Evolutionary conservation across 306 rosid genomes (phyloP), one percentile per base, ranked within the genome.

Genomic region (Inga laurina): DNA sequence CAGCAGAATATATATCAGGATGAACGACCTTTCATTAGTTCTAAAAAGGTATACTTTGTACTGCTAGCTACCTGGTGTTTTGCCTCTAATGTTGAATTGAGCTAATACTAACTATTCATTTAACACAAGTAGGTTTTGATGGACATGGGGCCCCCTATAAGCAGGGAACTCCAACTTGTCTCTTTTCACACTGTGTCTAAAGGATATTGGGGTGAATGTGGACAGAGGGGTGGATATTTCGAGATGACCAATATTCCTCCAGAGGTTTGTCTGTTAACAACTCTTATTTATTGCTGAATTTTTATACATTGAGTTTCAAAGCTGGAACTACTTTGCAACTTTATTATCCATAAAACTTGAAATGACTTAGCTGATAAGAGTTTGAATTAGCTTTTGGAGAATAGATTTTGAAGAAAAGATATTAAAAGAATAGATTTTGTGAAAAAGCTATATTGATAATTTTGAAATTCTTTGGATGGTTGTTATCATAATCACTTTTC

Each of bases 231-330:
- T 88, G 99, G 98, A 84, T 97, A 97, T 86, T 94, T 90, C 75
- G 99, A 97, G 92, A 97, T 97, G 99, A 92, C 95, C 84, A 97
- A 97, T 87, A 91, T 97, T 86, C 89, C 99, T 86, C 97, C 98
- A 19, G 68, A 89, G 97, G 99, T 97, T 86, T 80, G 90, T 85
- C 72, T 86, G 65, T 69, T 81, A 56, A 56, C 86, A 30, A 64
- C 32, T 49, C 13, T 10, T 44, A 72, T 82, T 10, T 44, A 74
- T 82, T 46, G 52, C 80, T 56, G 52, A 69, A 22, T 64, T 86
- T 67, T 74, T 68, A 21, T 46, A 64, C 46, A 56, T 51, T 24
- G 76, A 72, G 83, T 79, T 72, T 52, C 86, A 51, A 78, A 57
- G 46, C 75, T 74, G 66, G 71, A 45, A 69, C 70, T 57, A 24